These are phyloP conservation scores for Lentinula raphanica DNA, from an alignment of 768 basidiomycete genomes.

Conservation along the genomic window DNA sequence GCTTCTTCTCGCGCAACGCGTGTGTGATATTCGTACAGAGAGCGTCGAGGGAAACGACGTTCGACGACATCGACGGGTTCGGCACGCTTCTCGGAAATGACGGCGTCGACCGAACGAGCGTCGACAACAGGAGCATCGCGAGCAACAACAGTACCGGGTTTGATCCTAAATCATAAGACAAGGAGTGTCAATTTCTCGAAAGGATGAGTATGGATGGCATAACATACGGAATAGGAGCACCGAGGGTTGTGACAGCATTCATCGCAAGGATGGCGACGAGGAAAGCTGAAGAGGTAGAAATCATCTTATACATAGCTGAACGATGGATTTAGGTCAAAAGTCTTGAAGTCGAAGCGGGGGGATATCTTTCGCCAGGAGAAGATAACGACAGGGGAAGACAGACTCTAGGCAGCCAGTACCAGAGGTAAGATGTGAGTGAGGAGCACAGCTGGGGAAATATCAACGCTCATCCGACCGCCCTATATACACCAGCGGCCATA, in stretches of 20 bases:
- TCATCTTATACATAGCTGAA: slow-evolving; percentile 8
- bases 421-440: slow-evolving; percentile 6
- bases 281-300: slow-evolving; percentile 2
- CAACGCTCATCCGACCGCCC: background rate
- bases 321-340: background rate
- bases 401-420: slow-evolving; percentile 9
- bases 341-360: slow-evolving; percentile 8
- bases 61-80: background rate
- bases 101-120: background rate
- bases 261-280: slow-evolving; percentile 5
- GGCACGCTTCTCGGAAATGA: background rate
- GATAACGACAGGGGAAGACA: slow-evolving; percentile 8
- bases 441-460: slow-evolving; percentile 5
- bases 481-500: background rate
- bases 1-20: background rate
- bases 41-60: background rate
- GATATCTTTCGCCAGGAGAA: slow-evolving; percentile 8
- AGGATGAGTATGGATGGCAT: background rate
- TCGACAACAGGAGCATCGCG: background rate
- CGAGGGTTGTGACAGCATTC: background rate
- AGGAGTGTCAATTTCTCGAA: background rate
- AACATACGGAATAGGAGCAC: slow-evolving; percentile 3
- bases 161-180: background rate
- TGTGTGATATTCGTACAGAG: background rate
- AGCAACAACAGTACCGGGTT: background rate